Percentiles rank a stretch among this genome's conserved stretches.
Conservation (phyloP, 2,329 filamentous ascomycete genomes). For the Fusarium gaditjirri region DNA sequence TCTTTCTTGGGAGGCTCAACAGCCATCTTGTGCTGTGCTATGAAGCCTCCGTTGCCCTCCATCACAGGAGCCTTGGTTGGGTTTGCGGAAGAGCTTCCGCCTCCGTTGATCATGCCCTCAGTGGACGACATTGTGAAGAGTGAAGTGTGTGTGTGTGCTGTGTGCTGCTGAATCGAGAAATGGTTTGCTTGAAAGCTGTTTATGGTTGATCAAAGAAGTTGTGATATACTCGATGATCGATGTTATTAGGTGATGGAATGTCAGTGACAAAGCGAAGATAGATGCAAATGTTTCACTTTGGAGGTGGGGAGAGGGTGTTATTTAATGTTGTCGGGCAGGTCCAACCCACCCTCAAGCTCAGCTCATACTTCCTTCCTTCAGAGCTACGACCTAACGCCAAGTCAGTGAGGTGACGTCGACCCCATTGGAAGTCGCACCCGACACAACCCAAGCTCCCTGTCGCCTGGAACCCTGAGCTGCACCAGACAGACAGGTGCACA, state of each 20-base stretch:
- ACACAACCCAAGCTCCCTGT: constrained; percentile 9
- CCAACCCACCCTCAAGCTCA: constrained; percentile 8
- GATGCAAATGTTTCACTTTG: constrained; percentile 1
- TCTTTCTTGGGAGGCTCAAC: constrained; percentile 85
- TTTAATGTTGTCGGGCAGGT: constrained; percentile 26
- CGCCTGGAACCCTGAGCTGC: constrained; percentile 1
- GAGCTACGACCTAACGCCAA: constrained; percentile 14
- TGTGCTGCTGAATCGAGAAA: not conserved
- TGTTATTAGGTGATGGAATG: not conserved
- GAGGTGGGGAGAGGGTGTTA: constrained; percentile 26
- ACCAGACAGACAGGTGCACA: constrained; percentile 6
- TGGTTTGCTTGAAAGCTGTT: not conserved
- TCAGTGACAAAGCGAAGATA: not conserved
- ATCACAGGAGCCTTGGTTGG: constrained; percentile 43
- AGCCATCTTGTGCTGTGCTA: constrained; percentile 65
- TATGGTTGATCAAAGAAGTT: not conserved
- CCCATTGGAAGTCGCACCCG: constrained; percentile 9
- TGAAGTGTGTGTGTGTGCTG: not conserved
- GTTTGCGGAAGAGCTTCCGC: constrained; percentile 45
- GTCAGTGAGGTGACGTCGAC: constrained; percentile 32
- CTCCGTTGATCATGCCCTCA: constrained; percentile 42
- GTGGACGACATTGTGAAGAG: constrained; percentile 35
- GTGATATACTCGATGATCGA: not conserved
- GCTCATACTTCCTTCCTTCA: constrained; percentile 9
- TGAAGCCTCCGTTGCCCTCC: constrained; percentile 55